phyloP scores from a whole-genome alignment of 345 rosid species.

The Eucalyptus tenuipes region DNA sequence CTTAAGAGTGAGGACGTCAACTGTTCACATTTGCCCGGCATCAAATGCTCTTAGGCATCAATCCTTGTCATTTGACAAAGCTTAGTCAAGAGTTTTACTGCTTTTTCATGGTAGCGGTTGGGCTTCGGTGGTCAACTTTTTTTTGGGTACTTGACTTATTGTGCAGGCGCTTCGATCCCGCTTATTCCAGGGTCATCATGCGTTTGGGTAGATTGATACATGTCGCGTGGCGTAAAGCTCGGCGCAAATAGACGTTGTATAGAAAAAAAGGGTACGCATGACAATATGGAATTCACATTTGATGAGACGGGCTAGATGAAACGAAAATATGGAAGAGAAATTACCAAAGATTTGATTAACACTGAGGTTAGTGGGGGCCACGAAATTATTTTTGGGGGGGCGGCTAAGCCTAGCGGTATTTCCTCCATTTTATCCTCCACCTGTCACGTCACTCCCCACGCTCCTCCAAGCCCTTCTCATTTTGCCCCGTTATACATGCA shows the following conservation, averaged over 20 bases:
- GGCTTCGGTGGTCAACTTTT: neutral
- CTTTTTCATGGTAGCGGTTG: neutral
- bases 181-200: neutral
- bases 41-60: neutral
- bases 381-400: neutral
- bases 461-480: neutral
- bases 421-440: neutral
- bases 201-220: neutral
- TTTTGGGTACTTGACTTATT: neutral
- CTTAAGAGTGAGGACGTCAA: neutral
- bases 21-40: neutral
- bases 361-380: neutral
- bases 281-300: neutral
- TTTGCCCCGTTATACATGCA: neutral
- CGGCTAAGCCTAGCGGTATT: neutral
- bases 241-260: no score
- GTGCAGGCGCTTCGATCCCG: neutral
- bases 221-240: neutral
- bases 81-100: neutral
- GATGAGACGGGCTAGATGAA: neutral
- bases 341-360: neutral
- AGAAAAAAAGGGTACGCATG: no score
- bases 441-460: neutral
- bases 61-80: neutral
- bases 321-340: neutral